A percentile compares a stretch with the other conserved stretches of the same genome.
Evolutionary conservation across 441 rosid species (phyloP).

Genomic region (Adansonia gregorii): DNA sequence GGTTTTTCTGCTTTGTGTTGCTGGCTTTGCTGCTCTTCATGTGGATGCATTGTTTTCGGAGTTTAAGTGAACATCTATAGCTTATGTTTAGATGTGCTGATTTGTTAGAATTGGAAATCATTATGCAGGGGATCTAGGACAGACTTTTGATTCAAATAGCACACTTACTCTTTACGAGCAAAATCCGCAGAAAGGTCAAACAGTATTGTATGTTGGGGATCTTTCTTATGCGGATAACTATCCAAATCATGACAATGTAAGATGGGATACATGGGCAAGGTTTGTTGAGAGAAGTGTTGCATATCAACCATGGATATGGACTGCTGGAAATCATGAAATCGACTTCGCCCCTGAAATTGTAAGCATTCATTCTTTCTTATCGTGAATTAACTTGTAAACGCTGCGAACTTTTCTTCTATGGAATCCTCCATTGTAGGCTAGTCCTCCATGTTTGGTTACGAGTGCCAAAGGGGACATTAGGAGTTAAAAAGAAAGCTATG

Average conservation of each 20-base stretch:
- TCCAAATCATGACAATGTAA: slow-evolving; percentile 58
- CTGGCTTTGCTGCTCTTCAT: not conserved
- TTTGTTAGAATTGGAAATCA: not conserved
- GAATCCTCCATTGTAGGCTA: not conserved
- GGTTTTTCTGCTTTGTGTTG: not conserved
- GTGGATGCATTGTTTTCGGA: not conserved
- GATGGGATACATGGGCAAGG: slow-evolving; percentile 90
- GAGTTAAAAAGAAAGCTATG: too few species aligned
- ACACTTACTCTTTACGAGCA: slow-evolving; percentile 74
- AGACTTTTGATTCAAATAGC: slow-evolving; percentile 75
- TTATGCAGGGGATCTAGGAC: slow-evolving; percentile 87
- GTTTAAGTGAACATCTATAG: not conserved
- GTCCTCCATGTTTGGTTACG: not conserved
- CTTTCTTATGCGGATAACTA: slow-evolving; percentile 80
- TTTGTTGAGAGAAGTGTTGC: slow-evolving; percentile 72
- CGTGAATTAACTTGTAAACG: not conserved
- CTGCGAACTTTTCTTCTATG: not conserved
- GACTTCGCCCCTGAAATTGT: slow-evolving; percentile 25
- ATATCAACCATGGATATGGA: not conserved
- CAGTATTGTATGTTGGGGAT: slow-evolving; percentile 78
- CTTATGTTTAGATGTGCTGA: not conserved
- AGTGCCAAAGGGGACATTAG: not conserved
- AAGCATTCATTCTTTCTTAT: slow-evolving; percentile 3
- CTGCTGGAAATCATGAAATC: not conserved
- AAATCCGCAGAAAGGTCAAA: slow-evolving; percentile 65